These are phyloP conservation scores for Zymoseptoria passerinii DNA, from an alignment of 2,329 filamentous ascomycete genomes.

Conservation along the genomic window DNA sequence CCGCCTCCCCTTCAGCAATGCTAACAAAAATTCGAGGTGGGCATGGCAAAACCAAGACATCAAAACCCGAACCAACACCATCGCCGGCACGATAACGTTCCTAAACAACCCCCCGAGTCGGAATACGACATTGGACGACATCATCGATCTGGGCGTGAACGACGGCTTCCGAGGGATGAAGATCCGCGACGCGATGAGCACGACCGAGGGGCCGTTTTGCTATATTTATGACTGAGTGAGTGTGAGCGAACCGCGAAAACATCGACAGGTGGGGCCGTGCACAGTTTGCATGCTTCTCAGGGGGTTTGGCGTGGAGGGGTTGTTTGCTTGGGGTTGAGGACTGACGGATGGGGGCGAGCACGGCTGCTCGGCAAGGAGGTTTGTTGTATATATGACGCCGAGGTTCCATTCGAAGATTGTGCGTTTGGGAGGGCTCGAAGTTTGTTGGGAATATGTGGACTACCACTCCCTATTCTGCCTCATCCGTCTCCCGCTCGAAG, in stretches of 20 bases:
- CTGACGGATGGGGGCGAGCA: no score
- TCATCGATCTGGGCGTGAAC: slow-evolving; percentile 6
- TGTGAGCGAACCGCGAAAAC: background rate
- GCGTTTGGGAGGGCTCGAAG: no score
- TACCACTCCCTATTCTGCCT: slow-evolving; percentile 19
- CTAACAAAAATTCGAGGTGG: slow-evolving; percentile 23
- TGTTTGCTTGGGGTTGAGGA: no score
- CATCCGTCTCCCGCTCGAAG: slow-evolving; percentile 39
- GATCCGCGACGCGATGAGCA: slow-evolving; percentile 7
- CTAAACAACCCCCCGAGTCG: slow-evolving; percentile 4
- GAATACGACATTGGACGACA: slow-evolving; percentile 5
- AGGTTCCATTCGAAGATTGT: no score
- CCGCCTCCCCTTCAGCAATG: no score
- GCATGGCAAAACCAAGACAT: slow-evolving; percentile 43
- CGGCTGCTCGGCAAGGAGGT: no score
- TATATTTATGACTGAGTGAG: slow-evolving; percentile 11
- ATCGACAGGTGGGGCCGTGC: background rate
- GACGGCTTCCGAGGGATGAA: slow-evolving; percentile 7
- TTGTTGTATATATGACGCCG: no score
- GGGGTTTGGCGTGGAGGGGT: no score
- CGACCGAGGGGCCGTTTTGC: slow-evolving; percentile 7
- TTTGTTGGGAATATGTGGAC: background rate
- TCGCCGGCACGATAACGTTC: slow-evolving; percentile 10
- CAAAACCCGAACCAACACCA: background rate
- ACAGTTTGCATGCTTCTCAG: no score